Evolutionary conservation across 331 rosid species (phyloP), one percentile per base, ranked within the genome.

Genomic region (Malus hybrid): DNA sequence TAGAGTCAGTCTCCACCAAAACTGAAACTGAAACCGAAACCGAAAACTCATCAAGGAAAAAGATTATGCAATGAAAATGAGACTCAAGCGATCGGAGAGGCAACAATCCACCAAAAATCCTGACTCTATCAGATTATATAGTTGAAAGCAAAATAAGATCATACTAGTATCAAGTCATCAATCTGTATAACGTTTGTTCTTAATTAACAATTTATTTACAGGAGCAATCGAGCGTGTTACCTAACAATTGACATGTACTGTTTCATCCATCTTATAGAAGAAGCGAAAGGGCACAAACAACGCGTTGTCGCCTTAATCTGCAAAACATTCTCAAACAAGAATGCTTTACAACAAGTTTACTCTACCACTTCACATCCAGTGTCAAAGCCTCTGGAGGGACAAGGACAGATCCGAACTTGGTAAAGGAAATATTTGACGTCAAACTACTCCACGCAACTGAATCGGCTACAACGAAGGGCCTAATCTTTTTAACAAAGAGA

Each of bases 341-440:
- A 71, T 76, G 28, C 63, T 80, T 48, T 74, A 83, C 86, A 84
- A 61, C 6, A 68, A 60, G 74, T 78, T 56, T 80, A 33, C 67
- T 76, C 87, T 94, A 92, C 99, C 96, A 94, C 81, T 92, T 90
- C 75, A 94, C 87, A 83, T 87, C 99, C 80, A 94, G 80, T 15
- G 99, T 94, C n/a, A 94, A 88, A 44, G 99, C 90, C 75, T 92
- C 97, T 0, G 97, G 78, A 50, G 97, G 91, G 70, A 90, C 90
- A 68, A 92, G 93, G 54, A 84, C 73, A 34, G 97, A 88, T 44
- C 87, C 85, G 66, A 86, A 80, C 71, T 90, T 83, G 24, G 97
- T 88, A 73, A 87, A 92, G n/a, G 97, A 94, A 74, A 88, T 80
- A 84, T 94, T 94, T 0, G 92, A 85, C 90, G 84, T 84, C 79